These are phyloP conservation scores for Calonectria hawksworthii DNA, from an alignment of 2,329 filamentous ascomycete species.

Conservation along the genomic window DNA sequence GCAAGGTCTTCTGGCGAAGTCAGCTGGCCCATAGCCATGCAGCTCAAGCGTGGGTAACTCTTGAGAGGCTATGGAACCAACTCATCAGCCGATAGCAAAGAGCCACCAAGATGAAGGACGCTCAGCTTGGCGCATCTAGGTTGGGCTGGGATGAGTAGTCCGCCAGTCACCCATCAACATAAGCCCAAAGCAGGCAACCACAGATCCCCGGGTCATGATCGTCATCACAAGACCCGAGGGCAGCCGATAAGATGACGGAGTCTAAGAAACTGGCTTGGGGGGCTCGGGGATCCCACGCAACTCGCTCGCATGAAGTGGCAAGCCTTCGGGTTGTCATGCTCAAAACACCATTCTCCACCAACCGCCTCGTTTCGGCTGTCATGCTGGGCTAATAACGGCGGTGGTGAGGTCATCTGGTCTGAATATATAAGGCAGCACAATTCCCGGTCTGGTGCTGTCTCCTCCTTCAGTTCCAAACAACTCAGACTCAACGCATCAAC, in stretches of 20 bases:
- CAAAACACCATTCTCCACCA: slow-evolving; percentile 16
- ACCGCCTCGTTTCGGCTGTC: slow-evolving; percentile 17
- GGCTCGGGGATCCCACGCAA: slow-evolving; percentile 4
- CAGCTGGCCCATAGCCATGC: neutral
- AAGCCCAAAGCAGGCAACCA: slow-evolving; percentile 38
- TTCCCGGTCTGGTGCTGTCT: slow-evolving; percentile 13
- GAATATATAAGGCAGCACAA: slow-evolving; percentile 37
- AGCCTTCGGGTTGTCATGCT: slow-evolving; percentile 27
- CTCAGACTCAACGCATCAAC: neutral
- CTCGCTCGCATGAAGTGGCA: slow-evolving; percentile 30
- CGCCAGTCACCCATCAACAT: neutral
- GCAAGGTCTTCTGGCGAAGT: neutral
- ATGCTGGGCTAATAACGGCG: neutral
- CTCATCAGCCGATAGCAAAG: slow-evolving; percentile 27
- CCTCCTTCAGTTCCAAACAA: slow-evolving; percentile 13
- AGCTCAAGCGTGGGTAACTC: slow-evolving; percentile 4
- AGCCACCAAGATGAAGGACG: slow-evolving; percentile 15
- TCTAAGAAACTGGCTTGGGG: slow-evolving; percentile 16
- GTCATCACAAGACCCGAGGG: slow-evolving; percentile 39
- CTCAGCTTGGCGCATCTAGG: slow-evolving; percentile 23
- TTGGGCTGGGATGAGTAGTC: slow-evolving; percentile 31
- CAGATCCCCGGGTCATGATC: slow-evolving; percentile 31
- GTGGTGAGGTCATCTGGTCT: slow-evolving; percentile 13
- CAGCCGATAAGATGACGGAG: slow-evolving; percentile 34
- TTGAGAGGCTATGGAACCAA: slow-evolving; percentile 24